Base-by-base conservation (phyloP, 2,329 filamentous ascomycete species). In the Hypoxylon sp. region DNA sequence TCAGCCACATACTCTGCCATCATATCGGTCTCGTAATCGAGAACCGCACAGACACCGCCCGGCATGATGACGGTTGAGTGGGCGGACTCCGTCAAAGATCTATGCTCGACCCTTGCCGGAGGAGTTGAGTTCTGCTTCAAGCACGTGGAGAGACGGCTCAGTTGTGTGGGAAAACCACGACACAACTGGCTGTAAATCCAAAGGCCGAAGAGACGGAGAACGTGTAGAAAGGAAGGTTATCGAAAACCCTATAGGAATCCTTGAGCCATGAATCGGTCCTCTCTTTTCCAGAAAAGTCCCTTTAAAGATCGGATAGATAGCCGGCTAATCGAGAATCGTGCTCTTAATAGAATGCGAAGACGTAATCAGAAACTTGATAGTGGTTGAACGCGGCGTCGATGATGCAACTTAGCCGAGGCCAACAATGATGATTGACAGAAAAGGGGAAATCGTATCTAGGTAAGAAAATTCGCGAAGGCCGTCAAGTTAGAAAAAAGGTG, bases 1-100 rank as follows among this genome's bases (percentile, higher is more conserved):
- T 97, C 93, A 70, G 93, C 91, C 78, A 97, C 94, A 81, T 97
- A 98, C 79, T 97, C 94, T 71, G 94, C 92, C 94, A 97, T 98
- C 80, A 92, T 86, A 79, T 97, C 94, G 89, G 97, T 95, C 82
- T 97, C 94, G 80, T 98, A 98, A 85, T 97, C 94, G 81, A 98
- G 89, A 83, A 97, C 92, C 77, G 94, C 94, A 75, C 94, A 96
- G 42, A 98, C 94, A 75, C 94, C 94, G 79, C 94, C 94, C 72
- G 87, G 84, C 87, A 90, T 90, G 77, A 82, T 89, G 83, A 75
- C 77, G 73, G 76, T 76, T 73, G 53, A 71, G 71, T 67, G 48
- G 59, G 63, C 26, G 26, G 54, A 46, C 69, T 73, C 73, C 74
- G 72, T 71, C 74, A 78, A 75, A 75, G 71, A 77, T 76, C 73